Evolutionary conservation across 768 basidiomycete genomes (phyloP).

Genomic region (Lactarius deliciosus): DNA sequence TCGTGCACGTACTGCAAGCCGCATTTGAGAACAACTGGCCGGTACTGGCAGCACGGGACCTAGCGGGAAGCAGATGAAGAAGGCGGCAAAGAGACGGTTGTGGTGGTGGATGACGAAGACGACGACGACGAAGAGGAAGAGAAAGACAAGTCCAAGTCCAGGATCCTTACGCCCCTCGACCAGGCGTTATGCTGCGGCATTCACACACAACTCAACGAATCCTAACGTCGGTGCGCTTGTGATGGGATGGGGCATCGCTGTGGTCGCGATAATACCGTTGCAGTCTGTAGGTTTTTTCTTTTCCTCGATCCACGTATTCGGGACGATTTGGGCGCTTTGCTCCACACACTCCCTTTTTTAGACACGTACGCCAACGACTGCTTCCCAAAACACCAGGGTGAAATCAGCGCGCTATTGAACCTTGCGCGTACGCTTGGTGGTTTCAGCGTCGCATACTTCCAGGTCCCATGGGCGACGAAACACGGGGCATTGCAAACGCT

Average conservation of each 20-base stretch:
- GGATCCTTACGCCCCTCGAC: too few relatives aligned
- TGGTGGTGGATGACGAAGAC: too few relatives aligned
- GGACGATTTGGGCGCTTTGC: too few relatives aligned
- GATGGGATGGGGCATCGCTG: slow-evolving; percentile 67
- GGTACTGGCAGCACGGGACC: too few relatives aligned
- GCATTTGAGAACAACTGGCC: too few relatives aligned
- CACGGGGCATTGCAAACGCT: slow-evolving; percentile 61
- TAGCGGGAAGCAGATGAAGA: too few relatives aligned
- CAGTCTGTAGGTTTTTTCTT: slow-evolving; percentile 48
- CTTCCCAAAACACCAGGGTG: slow-evolving; percentile 54
- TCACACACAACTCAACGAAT: too few relatives aligned
- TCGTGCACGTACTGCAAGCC: too few relatives aligned
- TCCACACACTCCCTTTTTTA: slow-evolving; percentile 21
- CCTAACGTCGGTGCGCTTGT: slow-evolving; percentile 56
- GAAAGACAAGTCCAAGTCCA: too few relatives aligned
- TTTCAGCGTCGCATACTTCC: slow-evolving; percentile 65
- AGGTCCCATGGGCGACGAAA: slow-evolving; percentile 62
- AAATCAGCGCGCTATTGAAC: slow-evolving; percentile 62
- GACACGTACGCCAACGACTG: slow-evolving; percentile 52
- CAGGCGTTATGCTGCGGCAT: too few relatives aligned
- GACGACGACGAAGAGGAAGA: too few relatives aligned
- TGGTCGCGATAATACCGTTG: slow-evolving; percentile 58
- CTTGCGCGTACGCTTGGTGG: slow-evolving; percentile 56
- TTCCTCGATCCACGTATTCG: slow-evolving; percentile 6
- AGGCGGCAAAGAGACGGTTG: too few relatives aligned